phyloP scores from a whole-genome alignment of 176 grass and related monocot species.

The maize (Zea mays) region DNA sequence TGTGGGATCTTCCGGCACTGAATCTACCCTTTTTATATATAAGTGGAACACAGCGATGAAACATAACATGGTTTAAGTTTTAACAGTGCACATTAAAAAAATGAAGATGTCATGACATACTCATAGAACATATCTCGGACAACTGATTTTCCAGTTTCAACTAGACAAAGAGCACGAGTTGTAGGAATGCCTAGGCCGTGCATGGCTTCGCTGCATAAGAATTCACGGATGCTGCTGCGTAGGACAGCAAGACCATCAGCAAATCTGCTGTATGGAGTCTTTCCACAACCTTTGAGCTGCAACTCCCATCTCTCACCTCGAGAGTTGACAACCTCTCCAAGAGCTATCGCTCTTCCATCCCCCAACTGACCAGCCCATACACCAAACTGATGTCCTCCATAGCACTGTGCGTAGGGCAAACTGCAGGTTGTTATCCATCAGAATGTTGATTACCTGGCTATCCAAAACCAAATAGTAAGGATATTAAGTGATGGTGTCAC shows the following conservation, averaged over 20 bases:
- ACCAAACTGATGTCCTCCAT: constrained; percentile 96
- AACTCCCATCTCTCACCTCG: constrained; percentile 85
- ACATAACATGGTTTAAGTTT: background rate
- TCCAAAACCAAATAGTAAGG: constrained; percentile 3
- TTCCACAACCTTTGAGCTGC: constrained; percentile 94
- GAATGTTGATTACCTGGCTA: background rate
- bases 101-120: constrained; percentile 59
- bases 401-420: constrained; percentile 85
- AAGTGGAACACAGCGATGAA: background rate
- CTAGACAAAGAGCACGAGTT: constrained; percentile 82
- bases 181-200: constrained; percentile 89
- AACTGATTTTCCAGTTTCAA: constrained; percentile 87
- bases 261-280: constrained; percentile 93
- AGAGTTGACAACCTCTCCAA: constrained; percentile 85
- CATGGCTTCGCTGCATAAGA: constrained; percentile 97
- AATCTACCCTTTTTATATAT: too few relatives aligned
- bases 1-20: too few relatives aligned
- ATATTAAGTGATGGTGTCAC: constrained; percentile 34
- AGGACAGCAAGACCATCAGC: constrained; percentile 94
- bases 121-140: constrained; percentile 97
- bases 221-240: constrained; percentile 94
- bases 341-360: constrained; percentile 85
- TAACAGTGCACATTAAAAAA: constrained; percentile 16
- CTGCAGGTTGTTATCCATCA: constrained; percentile 51
- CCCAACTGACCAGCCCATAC: constrained; percentile 94